These are phyloP conservation scores for Brassica incana DNA, from an alignment of 345 rosid species.

Conservation along the genomic window DNA sequence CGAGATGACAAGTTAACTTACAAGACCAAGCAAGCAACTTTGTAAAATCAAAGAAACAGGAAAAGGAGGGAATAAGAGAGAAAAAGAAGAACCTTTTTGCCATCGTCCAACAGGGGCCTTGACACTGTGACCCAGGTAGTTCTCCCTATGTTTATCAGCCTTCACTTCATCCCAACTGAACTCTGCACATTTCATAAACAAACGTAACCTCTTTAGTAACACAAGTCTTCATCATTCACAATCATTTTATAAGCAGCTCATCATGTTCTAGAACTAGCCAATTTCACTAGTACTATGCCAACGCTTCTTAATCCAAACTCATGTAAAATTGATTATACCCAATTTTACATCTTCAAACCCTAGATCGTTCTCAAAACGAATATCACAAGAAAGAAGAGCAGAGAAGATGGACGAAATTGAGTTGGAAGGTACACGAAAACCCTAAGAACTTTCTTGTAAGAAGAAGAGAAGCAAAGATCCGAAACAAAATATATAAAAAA, in stretches of 20 bases:
- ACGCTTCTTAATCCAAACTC: neutral
- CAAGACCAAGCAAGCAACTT: neutral
- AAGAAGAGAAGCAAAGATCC: neutral
- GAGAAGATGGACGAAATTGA: neutral
- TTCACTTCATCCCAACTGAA: constrained; percentile 94
- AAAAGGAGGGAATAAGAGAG: neutral
- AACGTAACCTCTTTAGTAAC: neutral
- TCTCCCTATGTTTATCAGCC: constrained; percentile 89
- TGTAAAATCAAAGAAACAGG: neutral
- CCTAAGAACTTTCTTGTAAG: constrained; percentile 4
- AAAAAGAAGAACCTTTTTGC: constrained; percentile 75
- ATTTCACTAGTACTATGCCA: neutral
- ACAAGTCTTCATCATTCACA: neutral
- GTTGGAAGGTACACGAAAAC: constrained; percentile 5
- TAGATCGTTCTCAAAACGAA: constrained; percentile 6
- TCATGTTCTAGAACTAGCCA: neutral
- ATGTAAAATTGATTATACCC: neutral
- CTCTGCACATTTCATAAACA: constrained; percentile 48
- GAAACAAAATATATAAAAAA: neutral
- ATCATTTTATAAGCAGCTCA: neutral
- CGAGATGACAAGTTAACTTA: neutral
- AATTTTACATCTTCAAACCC: neutral
- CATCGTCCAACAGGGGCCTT: constrained; percentile 98
- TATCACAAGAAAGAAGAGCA: neutral
- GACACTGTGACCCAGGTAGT: constrained; percentile 88